Evolutionary conservation across 2,329 filamentous ascomycete species (phyloP).

Genomic region (Furcasterigmium furcatum): DNA sequence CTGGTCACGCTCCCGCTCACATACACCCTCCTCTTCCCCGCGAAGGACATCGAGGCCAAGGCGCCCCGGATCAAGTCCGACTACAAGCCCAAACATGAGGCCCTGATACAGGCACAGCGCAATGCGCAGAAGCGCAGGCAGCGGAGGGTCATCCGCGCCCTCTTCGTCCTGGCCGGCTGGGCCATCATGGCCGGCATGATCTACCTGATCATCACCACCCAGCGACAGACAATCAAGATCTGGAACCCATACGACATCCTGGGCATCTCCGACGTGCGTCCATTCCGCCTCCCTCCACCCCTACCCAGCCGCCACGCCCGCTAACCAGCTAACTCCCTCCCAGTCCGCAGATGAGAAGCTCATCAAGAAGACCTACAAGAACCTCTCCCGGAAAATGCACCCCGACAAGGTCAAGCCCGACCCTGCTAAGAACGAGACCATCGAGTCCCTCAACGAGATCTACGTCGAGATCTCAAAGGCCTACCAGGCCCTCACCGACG

Average conservation of each 20-base stretch:
- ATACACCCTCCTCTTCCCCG: conserved; percentile 80
- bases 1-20: conserved; percentile 89
- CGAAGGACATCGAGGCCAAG: conserved; percentile 71
- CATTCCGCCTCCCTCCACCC: background rate
- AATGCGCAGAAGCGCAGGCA: conserved; percentile 87
- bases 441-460: conserved; percentile 77
- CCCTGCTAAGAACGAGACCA: conserved; percentile 81
- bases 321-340: conserved; percentile 4
- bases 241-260: conserved; percentile 98
- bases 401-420: conserved; percentile 91
- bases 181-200: conserved; percentile 83
- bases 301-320: background rate
- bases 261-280: conserved; percentile 72
- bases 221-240: conserved; percentile 68
- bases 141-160: conserved; percentile 78
- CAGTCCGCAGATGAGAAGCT: conserved; percentile 77
- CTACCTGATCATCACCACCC: conserved; percentile 82
- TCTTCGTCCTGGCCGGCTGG: conserved; percentile 77
- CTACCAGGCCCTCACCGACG: conserved; percentile 96
- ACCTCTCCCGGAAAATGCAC: conserved; percentile 80
- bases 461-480: conserved; percentile 97
- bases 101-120: conserved; percentile 79
- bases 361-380: conserved; percentile 90
- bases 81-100: conserved; percentile 78
- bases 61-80: conserved; percentile 79